Evolutionary conservation across 2,329 filamentous ascomycete genomes (phyloP).

Genomic region (Microdochium trichocladiopsis): DNA sequence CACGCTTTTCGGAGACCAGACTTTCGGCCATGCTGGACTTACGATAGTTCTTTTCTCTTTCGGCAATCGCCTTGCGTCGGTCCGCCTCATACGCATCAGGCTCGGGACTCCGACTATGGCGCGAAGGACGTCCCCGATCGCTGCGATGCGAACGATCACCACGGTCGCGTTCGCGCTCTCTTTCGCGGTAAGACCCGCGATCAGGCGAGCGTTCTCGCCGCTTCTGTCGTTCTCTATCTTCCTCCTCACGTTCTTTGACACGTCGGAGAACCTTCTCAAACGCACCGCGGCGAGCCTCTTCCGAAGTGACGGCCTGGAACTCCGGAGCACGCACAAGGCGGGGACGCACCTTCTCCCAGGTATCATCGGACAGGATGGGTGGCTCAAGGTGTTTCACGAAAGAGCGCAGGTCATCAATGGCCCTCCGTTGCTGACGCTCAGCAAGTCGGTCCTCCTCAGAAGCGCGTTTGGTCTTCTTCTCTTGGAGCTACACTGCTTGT

Average conservation of each 20-base stretch:
- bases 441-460: conserved; percentile 75
- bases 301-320: conserved; percentile 73
- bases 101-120: conserved; percentile 83
- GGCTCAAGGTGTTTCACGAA: conserved; percentile 88
- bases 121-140: conserved; percentile 42
- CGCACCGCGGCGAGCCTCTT: conserved; percentile 73
- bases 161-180: conserved; percentile 17
- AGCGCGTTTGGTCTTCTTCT: conserved; percentile 74
- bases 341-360: conserved; percentile 80
- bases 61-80: conserved; percentile 84
- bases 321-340: conserved; percentile 77
- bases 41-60: conserved; percentile 88
- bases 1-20: conserved; percentile 46
- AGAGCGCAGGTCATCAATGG: conserved; percentile 76
- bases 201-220: conserved; percentile 52
- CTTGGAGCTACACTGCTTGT: conserved; percentile 53
- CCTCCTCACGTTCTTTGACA: conserved; percentile 85
- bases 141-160: conserved; percentile 58
- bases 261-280: conserved; percentile 92
- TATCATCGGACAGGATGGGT: conserved; percentile 68
- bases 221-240: conserved; percentile 61
- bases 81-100: conserved; percentile 93
- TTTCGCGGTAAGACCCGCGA: conserved; percentile 45
- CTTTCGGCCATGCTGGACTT: conserved; percentile 67
- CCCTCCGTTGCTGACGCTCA: conserved; percentile 79